Percentiles rank a stretch among this genome's conserved stretches.
Evolutionary conservation across 208 protist species (phyloP).

Genomic region (Angomonas ambiguus): DNA sequence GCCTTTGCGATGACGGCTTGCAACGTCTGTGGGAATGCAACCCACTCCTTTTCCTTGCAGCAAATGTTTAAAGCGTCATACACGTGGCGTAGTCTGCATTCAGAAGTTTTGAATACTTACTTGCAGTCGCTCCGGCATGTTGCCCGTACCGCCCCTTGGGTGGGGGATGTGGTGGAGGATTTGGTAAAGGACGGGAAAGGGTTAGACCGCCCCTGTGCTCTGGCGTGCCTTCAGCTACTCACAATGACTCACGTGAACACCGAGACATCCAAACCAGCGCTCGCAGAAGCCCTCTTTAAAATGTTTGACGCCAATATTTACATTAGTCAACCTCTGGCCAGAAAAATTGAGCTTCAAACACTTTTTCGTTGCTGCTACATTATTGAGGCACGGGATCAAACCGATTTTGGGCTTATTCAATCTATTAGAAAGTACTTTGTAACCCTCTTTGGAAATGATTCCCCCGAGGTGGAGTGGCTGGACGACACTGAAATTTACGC

Average conservation of each 20-base stretch:
- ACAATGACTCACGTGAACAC: constrained; percentile 27
- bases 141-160: constrained; percentile 15
- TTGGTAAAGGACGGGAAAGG: constrained; percentile 41
- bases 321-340: constrained; percentile 59
- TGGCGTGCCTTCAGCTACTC: constrained; percentile 75
- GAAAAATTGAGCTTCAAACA: constrained; percentile 70
- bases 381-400: constrained; percentile 14
- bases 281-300: constrained; percentile 29
- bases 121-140: constrained; percentile 68
- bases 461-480: constrained; percentile 62
- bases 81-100: constrained; percentile 54
- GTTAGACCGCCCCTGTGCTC: constrained; percentile 51
- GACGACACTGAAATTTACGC: constrained; percentile 66
- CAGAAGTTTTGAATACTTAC: constrained; percentile 58
- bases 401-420: constrained; percentile 18
- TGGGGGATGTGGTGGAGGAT: constrained; percentile 39
- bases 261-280: constrained; percentile 20
- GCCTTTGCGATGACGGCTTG: constrained; percentile 68
- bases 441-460: constrained; percentile 41
- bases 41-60: constrained; percentile 47
- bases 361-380: constrained; percentile 77
- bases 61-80: constrained; percentile 31
- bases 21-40: constrained; percentile 39
- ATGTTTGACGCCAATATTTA: constrained; percentile 65
- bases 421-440: constrained; percentile 20